phyloP scores from a whole-genome alignment of 2,329 filamentous ascomycete species.

The Cercospora sojina region DNA sequence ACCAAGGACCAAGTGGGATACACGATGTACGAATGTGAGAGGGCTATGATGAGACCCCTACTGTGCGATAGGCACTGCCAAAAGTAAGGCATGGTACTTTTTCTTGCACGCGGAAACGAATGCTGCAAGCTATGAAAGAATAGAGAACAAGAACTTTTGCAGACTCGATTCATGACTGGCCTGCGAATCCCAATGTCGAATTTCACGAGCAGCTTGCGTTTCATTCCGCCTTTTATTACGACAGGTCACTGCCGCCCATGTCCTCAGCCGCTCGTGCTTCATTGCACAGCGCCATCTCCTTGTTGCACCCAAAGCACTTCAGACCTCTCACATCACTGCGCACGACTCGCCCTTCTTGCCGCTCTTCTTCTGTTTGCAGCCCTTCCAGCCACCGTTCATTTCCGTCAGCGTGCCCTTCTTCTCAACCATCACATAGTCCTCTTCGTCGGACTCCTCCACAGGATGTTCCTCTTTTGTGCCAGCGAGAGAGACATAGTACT shows the following conservation, averaged over 20 bases:
- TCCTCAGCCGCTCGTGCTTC: background rate
- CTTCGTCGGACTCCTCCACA: background rate
- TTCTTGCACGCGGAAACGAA: background rate
- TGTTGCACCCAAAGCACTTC: background rate
- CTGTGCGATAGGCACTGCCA: background rate
- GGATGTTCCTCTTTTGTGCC: background rate
- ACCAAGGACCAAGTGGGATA: slow-evolving; percentile 63
- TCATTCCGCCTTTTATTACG: background rate
- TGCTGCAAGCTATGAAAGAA: background rate
- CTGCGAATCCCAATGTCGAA: background rate
- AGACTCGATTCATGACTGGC: background rate
- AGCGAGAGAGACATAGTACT: background rate
- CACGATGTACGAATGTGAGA: slow-evolving; percentile 50
- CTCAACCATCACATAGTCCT: background rate
- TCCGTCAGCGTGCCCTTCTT: background rate
- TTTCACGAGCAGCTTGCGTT: background rate
- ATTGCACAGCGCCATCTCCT: background rate
- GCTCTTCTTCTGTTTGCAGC: background rate
- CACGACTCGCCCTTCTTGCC: background rate
- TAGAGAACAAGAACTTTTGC: background rate
- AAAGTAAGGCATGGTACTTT: background rate
- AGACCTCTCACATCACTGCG: background rate
- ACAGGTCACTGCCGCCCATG: background rate
- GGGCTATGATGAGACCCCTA: background rate
- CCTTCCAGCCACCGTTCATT: background rate